Evolutionary conservation across 2,329 filamentous ascomycete species (phyloP).

Genomic region (Rachicladosporium sp.): DNA sequence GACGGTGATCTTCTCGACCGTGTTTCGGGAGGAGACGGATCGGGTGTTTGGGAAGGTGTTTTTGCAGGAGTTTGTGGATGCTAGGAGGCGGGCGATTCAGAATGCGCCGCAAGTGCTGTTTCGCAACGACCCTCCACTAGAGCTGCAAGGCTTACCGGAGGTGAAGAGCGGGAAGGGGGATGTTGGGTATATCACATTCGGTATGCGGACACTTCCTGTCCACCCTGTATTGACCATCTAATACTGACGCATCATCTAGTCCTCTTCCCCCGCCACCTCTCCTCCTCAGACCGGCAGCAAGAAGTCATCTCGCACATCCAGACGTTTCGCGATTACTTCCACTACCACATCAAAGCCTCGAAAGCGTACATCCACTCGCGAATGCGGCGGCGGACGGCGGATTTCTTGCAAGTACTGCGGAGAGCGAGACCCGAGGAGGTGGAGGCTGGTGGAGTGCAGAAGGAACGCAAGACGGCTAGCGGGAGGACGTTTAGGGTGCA

Average conservation of each 20-base stretch:
- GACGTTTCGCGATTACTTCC: slow-evolving; percentile 99
- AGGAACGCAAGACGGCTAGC: slow-evolving; percentile 95
- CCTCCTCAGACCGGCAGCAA: slow-evolving; percentile 65
- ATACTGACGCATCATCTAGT: slow-evolving; percentile 25
- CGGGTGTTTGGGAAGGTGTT: slow-evolving; percentile 97
- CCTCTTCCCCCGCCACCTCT: slow-evolving; percentile 89
- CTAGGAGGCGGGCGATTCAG: slow-evolving; percentile 84
- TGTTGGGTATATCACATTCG: slow-evolving; percentile 96
- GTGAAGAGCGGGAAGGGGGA: slow-evolving; percentile 67
- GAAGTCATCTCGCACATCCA: slow-evolving; percentile 99
- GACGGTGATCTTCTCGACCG: slow-evolving; percentile 96
- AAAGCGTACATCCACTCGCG: slow-evolving; percentile 98
- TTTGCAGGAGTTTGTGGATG: slow-evolving; percentile 96
- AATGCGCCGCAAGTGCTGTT: slow-evolving; percentile 97
- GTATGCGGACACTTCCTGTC: slow-evolving; percentile 38
- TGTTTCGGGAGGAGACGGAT: slow-evolving; percentile 96
- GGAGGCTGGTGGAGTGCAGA: slow-evolving; percentile 41
- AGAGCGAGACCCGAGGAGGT: slow-evolving; percentile 89
- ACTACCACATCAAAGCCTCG: slow-evolving; percentile 99
- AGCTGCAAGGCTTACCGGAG: slow-evolving; percentile 78
- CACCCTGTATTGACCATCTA: not conserved
- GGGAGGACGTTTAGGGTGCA: slow-evolving; percentile 77
- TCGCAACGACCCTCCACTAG: slow-evolving; percentile 83
- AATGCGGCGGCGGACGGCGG: slow-evolving; percentile 93
- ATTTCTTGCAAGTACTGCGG: slow-evolving; percentile 97